Conservation (phyloP, 1,284 basidiomycete species). For the Boletellus deceptivus region DNA sequence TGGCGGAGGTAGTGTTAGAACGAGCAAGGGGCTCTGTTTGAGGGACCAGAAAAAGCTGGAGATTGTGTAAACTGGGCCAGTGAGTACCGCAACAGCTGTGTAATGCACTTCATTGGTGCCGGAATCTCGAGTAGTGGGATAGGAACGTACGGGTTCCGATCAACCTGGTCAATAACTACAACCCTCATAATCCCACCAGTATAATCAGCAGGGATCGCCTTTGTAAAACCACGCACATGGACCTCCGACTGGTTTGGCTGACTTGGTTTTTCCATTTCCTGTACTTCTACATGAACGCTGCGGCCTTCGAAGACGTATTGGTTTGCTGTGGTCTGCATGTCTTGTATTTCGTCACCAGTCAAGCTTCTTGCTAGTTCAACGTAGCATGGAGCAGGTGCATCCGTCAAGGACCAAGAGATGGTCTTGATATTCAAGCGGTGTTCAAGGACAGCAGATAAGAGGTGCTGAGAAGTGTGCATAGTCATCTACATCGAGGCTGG, state of each 20-base stretch:
- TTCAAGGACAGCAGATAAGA: constrained; percentile 82
- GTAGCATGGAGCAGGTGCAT: constrained; percentile 67
- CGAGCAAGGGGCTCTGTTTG: constrained; percentile 61
- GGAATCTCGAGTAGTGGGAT: constrained; percentile 1
- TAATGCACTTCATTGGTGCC: not conserved
- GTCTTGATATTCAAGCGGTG: constrained; percentile 68
- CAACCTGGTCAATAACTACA: constrained; percentile 77
- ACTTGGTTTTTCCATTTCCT: constrained; percentile 51
- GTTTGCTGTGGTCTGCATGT: constrained; percentile 69
- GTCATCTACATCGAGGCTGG: constrained; percentile 56
- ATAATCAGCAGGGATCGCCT: constrained; percentile 66
- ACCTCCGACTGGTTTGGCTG: constrained; percentile 39
- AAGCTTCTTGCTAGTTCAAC: constrained; percentile 76
- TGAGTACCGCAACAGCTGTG: constrained; percentile 86
- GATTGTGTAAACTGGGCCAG: constrained; percentile 65
- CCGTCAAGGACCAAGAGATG: constrained; percentile 79
- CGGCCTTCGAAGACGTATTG: constrained; percentile 62
- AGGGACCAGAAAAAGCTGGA: constrained; percentile 70
- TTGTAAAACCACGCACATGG: constrained; percentile 48
- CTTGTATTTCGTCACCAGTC: constrained; percentile 59
- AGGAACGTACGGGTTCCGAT: constrained; percentile 69
- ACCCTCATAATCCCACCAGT: constrained; percentile 78
- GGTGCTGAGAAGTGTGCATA: constrained; percentile 81
- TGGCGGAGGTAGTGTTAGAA: constrained; percentile 58
- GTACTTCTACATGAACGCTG: constrained; percentile 63